phyloP scores from a whole-genome alignment of 805 yeast species.

The Lipomyces lipofer region DNA sequence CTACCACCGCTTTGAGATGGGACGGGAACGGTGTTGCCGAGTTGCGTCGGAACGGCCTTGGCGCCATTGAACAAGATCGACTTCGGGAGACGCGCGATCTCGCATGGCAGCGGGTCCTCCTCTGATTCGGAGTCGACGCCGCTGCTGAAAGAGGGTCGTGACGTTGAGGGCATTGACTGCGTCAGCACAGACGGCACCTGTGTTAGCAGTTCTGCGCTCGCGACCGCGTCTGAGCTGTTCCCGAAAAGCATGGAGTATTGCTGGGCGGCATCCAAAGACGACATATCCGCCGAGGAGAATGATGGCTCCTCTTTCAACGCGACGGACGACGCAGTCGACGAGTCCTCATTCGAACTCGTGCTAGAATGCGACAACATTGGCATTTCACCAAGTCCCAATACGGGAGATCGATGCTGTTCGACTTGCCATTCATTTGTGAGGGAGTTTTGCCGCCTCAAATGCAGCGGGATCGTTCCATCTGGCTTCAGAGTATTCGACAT shows the following conservation, averaged over 20 bases:
- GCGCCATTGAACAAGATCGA: constrained; percentile 8
- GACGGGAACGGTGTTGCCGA: constrained; percentile 5
- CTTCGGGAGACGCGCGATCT: constrained; percentile 8
- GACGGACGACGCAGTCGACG: too few relatives aligned
- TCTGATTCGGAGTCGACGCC: constrained; percentile 14
- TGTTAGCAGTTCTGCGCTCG: background rate
- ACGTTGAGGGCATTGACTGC: too few relatives aligned
- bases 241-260: background rate
- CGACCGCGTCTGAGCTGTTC: background rate
- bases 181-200: background rate
- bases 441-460: constrained; percentile 8
- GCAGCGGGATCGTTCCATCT: constrained; percentile 14
- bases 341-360: too few relatives aligned
- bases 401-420: too few relatives aligned
- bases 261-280: too few relatives aligned
- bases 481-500: constrained; percentile 5
- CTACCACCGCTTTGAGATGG: background rate
- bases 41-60: constrained; percentile 1
- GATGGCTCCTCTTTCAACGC: too few relatives aligned
- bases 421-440: background rate
- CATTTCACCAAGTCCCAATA: too few relatives aligned
- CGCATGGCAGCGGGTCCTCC: constrained; percentile 10
- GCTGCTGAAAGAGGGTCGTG: too few relatives aligned
- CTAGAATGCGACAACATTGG: too few relatives aligned
- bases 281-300: too few relatives aligned